Evolutionary conservation across 2,329 filamentous ascomycete genomes (phyloP), one percentile per base, ranked within the genome.

Genomic region (Hirsutella minnesotensis): DNA sequence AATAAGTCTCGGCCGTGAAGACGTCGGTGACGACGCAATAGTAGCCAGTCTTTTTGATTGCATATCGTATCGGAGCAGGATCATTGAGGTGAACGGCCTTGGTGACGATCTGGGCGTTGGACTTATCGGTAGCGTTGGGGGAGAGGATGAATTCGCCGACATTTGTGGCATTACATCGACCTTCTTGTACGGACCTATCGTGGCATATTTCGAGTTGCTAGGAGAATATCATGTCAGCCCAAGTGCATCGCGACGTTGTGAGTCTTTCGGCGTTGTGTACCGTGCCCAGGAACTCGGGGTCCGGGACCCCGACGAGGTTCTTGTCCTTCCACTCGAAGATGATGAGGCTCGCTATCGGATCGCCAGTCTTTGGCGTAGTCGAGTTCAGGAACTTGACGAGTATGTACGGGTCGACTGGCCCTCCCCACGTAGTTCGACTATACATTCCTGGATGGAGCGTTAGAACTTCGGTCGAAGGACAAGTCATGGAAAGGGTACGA

Each of bases 241-340:
- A n/a, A 3, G 12, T 7, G 33, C 15, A 15, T 29, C 35, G 22
- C 36, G 41, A 13, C 21, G 51, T 69, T 46, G 9, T 12, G 19
- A 43, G 41, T 45, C 43, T 77, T 79, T 13, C 20, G 13, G 29
- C 5, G 10, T 41, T 46, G 29, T 27, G 24, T 27, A 46, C 44
- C 8, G 34, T 40, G 24, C 38, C 44, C 9, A 39, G 29, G 55
- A 73, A 71, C 15, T 72, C 63, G 22, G 70, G 69, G 40, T 77
- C 68, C 30, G 73, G 72, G 45, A 83, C 73, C 36, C 90, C 89
- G 49, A 98, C 79, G 43, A 90, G 70, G 41, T 77, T 66, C 58
- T 84, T 80, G 58, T 98, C 92, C 51, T 75, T 80, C 86, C 89
- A 98, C 65, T 98, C 90, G 61, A 95, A 98, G 49, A 98, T 82